Evolutionary conservation across 2,329 filamentous ascomycete species (phyloP).

Genomic region (Blastomyces silverae): DNA sequence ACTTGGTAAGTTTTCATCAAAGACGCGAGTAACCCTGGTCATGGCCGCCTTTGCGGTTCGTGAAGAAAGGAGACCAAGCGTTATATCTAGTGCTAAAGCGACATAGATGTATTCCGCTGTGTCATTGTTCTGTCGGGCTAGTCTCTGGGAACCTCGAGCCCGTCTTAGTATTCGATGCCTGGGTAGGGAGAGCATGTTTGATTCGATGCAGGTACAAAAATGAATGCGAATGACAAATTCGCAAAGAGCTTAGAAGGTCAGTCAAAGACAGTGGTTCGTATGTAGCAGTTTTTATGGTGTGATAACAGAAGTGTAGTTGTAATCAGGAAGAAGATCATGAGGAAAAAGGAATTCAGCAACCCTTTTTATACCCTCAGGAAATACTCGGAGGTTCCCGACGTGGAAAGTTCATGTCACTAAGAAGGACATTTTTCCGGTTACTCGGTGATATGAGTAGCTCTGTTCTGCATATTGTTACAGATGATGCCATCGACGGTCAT

Average conservation of each 20-base stretch:
- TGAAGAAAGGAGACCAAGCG: conserved; percentile 2
- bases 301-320: background rate
- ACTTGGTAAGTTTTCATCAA: conserved; percentile 1
- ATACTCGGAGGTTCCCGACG: background rate
- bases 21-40: background rate
- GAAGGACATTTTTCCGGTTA: background rate
- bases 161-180: conserved; percentile 4
- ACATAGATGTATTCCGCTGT: conserved; percentile 9
- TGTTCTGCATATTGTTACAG: background rate
- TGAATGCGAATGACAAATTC: background rate
- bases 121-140: background rate
- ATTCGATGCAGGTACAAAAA: background rate
- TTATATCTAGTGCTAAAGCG: conserved; percentile 9
- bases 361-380: background rate
- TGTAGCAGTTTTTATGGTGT: background rate
- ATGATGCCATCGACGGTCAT: background rate
- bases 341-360: background rate
- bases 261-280: background rate
- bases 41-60: background rate
- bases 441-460: background rate
- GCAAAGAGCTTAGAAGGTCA: background rate
- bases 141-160: background rate
- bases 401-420: background rate
- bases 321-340: background rate
- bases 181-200: background rate